Evolutionary conservation across 139 green algal species (phyloP).

Genomic region (Picochlorum sp.): DNA sequence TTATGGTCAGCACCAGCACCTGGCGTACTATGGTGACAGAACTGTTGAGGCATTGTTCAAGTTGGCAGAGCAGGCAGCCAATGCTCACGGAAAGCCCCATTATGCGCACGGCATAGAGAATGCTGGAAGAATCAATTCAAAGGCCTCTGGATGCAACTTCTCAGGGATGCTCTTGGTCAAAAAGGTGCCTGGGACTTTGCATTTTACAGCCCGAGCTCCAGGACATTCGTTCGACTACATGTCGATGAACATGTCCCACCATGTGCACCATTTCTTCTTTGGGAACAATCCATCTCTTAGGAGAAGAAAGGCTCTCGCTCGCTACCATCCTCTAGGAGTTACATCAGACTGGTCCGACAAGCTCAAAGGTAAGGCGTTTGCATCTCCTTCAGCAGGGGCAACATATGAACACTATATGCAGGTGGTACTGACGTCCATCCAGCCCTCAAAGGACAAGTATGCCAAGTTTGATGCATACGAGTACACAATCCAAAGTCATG

Average conservation of each 20-base stretch:
- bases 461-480: conserved; percentile 73
- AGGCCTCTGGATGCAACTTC: not conserved
- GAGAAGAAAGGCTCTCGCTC: conserved; percentile 13
- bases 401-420: conserved; percentile 89
- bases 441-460: conserved; percentile 28
- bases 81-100: conserved; percentile 56
- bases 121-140: not conserved
- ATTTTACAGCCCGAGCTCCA: conserved; percentile 66
- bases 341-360: conserved; percentile 79
- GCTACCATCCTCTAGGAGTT: conserved; percentile 70
- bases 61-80: conserved; percentile 77
- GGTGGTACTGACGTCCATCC: conserved; percentile 71
- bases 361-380: conserved; percentile 53
- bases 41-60: conserved; percentile 71
- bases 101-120: conserved; percentile 5
- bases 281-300: conserved; percentile 55
- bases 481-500: conserved; percentile 82
- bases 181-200: conserved; percentile 87
- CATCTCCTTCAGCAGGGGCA: conserved; percentile 37
- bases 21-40: conserved; percentile 70
- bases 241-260: conserved; percentile 77
- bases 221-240: conserved; percentile 77
- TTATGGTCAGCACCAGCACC: conserved; percentile 46
- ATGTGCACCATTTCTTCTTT: conserved; percentile 52
- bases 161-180: conserved; percentile 92